Conservation (phyloP, 306 rosid species). For the Begonia loranthoides region DNA sequence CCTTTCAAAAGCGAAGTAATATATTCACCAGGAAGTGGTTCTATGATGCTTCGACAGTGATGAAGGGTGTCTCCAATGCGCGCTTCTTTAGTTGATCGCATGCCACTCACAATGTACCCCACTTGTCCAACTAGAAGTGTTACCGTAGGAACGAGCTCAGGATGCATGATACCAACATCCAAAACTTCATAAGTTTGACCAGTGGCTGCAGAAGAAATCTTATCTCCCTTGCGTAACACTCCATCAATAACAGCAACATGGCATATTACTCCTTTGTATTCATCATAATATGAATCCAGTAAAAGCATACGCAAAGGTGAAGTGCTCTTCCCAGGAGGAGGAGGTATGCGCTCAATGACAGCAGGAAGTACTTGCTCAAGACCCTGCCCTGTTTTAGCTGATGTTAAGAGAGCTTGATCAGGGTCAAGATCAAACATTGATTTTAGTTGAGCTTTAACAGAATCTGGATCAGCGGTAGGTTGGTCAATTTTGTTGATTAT, state of each 20-base stretch:
- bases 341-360: constrained; percentile 63
- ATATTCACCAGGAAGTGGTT: constrained; percentile 63
- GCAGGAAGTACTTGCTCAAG: constrained; percentile 91
- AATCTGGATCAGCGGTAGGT: constrained; percentile 89
- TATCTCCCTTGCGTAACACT: constrained; percentile 65
- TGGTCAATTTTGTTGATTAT: constrained; percentile 86
- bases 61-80: constrained; percentile 86
- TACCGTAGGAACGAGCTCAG: constrained; percentile 83
- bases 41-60: constrained; percentile 34
- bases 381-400: constrained; percentile 91
- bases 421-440: constrained; percentile 88
- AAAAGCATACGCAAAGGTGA: constrained; percentile 82
- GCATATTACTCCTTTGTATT: constrained; percentile 85
- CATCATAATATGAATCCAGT: constrained; percentile 87
- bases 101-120: constrained; percentile 90
- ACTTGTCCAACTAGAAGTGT: constrained; percentile 83
- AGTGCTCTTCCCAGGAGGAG: constrained; percentile 59
- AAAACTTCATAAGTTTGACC: constrained; percentile 60
- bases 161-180: constrained; percentile 94
- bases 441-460: constrained; percentile 67
- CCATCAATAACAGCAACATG: constrained; percentile 92
- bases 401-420: constrained; percentile 63
- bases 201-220: constrained; percentile 64
- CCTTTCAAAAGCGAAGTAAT: constrained; percentile 6
- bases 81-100: constrained; percentile 96